Conservation (phyloP, 2,329 filamentous ascomycete genomes). For the Pseudogymnoascus sp. region DNA sequence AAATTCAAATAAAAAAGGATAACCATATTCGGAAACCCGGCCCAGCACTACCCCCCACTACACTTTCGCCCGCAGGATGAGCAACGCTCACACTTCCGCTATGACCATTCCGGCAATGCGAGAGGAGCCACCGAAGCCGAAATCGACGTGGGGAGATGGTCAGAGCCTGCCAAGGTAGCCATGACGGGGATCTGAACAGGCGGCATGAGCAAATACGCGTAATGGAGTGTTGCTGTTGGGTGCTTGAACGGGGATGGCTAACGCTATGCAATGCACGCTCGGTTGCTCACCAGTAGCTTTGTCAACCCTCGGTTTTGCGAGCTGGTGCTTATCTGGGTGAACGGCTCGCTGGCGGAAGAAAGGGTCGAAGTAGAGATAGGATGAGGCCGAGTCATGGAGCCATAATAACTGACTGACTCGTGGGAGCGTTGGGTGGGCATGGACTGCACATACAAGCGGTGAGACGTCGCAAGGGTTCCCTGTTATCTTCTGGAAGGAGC, state of each 20-base stretch:
- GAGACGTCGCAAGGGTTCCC: neutral
- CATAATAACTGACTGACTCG: neutral
- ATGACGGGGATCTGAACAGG: neutral
- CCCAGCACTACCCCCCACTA: neutral
- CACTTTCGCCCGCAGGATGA: neutral
- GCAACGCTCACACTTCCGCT: neutral
- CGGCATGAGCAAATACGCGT: neutral
- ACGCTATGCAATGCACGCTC: neutral
- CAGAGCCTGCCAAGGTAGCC: neutral
- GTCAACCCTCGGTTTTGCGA: neutral
- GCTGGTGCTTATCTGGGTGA: neutral
- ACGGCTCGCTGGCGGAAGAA: neutral
- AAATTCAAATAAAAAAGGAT: neutral
- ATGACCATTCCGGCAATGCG: neutral
- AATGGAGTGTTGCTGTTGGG: neutral
- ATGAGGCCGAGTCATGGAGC: neutral
- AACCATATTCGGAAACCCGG: neutral
- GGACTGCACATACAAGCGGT: neutral
- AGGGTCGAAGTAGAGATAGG: neutral
- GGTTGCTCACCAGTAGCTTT: neutral
- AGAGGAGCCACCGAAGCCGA: neutral
- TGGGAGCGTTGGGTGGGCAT: neutral
- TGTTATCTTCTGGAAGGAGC: neutral
- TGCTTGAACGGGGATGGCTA: neutral
- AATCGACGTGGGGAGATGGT: neutral